A percentile compares a stretch with the other conserved stretches of the same genome.
Conservation (phyloP, 169 alveolate species). For the Miamiensis avidus region DNA sequence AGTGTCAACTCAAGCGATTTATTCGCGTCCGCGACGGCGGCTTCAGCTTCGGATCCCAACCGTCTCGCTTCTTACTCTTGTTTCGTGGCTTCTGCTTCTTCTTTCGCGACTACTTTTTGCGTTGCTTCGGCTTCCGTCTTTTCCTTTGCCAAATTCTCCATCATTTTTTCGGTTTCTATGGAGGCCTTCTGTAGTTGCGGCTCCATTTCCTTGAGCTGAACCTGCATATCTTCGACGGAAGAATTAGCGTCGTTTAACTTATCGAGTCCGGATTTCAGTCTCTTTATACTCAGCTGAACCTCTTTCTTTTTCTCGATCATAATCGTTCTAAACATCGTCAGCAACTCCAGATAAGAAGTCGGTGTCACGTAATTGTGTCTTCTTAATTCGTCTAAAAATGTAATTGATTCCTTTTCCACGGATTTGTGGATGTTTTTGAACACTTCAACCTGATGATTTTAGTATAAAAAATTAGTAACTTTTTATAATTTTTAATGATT, state of each 20-base stretch:
- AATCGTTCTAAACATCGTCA: conserved; percentile 70
- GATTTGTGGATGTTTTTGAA: conserved; percentile 90
- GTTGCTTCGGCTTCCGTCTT: conserved; percentile 91
- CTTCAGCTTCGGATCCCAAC: conserved; percentile 46
- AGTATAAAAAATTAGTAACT: conserved; percentile 30
- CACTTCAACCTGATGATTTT: conserved; percentile 63
- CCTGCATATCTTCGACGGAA: conserved; percentile 73
- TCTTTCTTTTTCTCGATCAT: conserved; percentile 73
- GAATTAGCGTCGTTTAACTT: conserved; percentile 76
- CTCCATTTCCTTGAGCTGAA: conserved; percentile 82
- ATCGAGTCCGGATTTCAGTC: conserved; percentile 79
- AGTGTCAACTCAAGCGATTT: conserved; percentile 35
- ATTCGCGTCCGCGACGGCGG: conserved; percentile 52
- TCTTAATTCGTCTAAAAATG: conserved; percentile 80
- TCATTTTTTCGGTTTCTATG: conserved; percentile 89
- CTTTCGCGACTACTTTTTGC: conserved; percentile 78
- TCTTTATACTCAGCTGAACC: conserved; percentile 61
- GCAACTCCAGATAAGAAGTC: conserved; percentile 81
- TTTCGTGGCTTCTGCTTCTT: conserved; percentile 76
- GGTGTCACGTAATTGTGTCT: conserved; percentile 83
- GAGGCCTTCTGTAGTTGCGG: conserved; percentile 92
- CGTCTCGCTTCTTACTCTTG: conserved; percentile 67
- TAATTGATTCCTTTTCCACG: conserved; percentile 85
- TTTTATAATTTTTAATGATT: too few relatives aligned
- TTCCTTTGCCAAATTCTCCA: conserved; percentile 88